Base-by-base conservation (phyloP, 78 protist species). In the Dictyostelium intermedium region DNA sequence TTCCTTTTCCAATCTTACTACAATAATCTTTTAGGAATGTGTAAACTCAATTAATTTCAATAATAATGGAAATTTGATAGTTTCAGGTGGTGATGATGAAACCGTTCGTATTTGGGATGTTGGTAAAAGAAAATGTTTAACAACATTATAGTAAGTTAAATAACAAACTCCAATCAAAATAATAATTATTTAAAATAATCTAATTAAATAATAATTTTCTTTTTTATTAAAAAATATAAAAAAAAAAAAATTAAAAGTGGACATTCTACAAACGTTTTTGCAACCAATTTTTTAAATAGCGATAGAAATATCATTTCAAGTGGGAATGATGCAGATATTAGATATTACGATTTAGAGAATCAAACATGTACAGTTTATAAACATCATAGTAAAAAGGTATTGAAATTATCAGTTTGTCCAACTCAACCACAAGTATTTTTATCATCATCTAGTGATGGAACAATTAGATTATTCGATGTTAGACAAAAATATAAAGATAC, bases 41-140 rank as follows among this genome's bases (percentile, higher is more conserved):
- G 96, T 95, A 3, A 95, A 95, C 60, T 20, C 97, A 9, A 93
- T 95, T n/a, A 84, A 83, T 77, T 95, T 95, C 85, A 93, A 84
- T 35, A 47, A 27, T n/a, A 56, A 73, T 83, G 97, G 97, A 6
- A 14, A 32, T 8, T 53, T 85, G 0, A 23, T 94, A 3, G 83
- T 91, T 14, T 25, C 91, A 11, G 97, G 97, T 16, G 87, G 96
- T 2, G 96, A 92, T 30, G 96, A 92, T 83, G 78, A 87, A 41
- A 70, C 95, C 1, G 84, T 91, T 20, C 85, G 85, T 43, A 70
- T 91, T 20, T 91, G 95, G 95, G 82, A 91, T 56, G 53, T 91
- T 53, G 25, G 27, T 1, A 60, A 16, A 16, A 69, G 91, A 32
- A 82, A 20, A 35, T 82, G 86, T 82, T 13, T 82, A 23, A 27